These are phyloP conservation scores for Brassica hybrid DNA, from an alignment of 441 rosid genomes.

Conservation along the genomic window DNA sequence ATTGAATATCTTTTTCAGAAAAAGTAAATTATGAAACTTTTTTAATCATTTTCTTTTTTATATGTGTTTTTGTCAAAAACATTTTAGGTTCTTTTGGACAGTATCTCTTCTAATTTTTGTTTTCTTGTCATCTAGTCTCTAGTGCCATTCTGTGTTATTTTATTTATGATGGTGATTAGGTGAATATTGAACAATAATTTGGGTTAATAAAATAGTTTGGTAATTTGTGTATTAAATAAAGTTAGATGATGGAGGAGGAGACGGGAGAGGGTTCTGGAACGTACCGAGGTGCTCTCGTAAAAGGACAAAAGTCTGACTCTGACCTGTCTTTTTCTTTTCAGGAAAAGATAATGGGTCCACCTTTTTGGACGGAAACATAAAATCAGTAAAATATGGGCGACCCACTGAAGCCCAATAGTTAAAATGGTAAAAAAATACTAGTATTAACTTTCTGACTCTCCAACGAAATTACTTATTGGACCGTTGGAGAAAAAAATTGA, in stretches of 20 bases:
- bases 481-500: conserved; percentile 29
- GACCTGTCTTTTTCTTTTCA: conserved; percentile 26
- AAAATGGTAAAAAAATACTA: background rate
- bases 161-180: background rate
- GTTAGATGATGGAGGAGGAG: conserved; percentile 26
- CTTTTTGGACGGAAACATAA: conserved; percentile 19
- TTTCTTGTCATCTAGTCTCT: background rate
- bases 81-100: too few relatives aligned
- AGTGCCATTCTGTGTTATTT: background rate
- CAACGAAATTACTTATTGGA: conserved; percentile 13
- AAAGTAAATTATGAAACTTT: too few relatives aligned
- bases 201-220: background rate
- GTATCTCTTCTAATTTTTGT: background rate
- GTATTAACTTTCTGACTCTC: background rate
- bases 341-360: conserved; percentile 19
- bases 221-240: conserved; percentile 5
- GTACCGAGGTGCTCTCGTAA: conserved; percentile 21
- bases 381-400: background rate
- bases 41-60: too few relatives aligned
- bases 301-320: conserved; percentile 29
- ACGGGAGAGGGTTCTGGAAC: conserved; percentile 30
- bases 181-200: background rate
- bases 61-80: too few relatives aligned
- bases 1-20: too few relatives aligned
- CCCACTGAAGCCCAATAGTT: conserved; percentile 25